Evolutionary conservation across 139 green algal species (phyloP), one percentile per base, ranked within the genome.

Genomic region (Closterium sp.): DNA sequence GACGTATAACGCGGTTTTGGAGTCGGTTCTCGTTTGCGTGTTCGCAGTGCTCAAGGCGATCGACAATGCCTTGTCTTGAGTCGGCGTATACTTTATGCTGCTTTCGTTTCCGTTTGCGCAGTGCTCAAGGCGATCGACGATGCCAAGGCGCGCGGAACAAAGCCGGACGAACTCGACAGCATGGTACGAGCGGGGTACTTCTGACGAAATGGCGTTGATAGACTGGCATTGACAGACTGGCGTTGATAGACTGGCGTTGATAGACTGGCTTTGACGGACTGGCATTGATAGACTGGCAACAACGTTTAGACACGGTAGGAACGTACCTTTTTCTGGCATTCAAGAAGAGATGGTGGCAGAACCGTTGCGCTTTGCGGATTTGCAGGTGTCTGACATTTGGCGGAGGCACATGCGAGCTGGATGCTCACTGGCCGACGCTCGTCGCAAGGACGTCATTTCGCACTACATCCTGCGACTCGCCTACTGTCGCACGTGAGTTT

Each of bases 381-480:
- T 19, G 86, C 86, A 89, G 86, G 86, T 91, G 2, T 34, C 31
- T 35, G 89, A 91, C 33, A 30, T 93, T 16, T 90, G 28, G 28
- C 25, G 32, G 76, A 76, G 90, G 88, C 66, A 94, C 81, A 30
- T 88, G 85, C 87, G 91, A 33, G 94, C 81, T 6, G n/a, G 55
- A 33, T 16, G 32, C 10, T 85, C 84, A 0, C 93, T 96, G 64
- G 95, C 96, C 34, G 92, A 94, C 9, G 66, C 34, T 33, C 55
- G 55, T 76, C 94, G 95, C 84, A 96, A 95, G 84, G 97, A 99
- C 93, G 64, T 93, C 10, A 88, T 97, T 1, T 97, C 94, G 9
- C 97, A 99, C 94, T 98, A 96, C 95, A 96, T 98, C 55, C 94
- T 99, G 93, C 97, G 97, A 30, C 92, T 99, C 33, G 97, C 97